These are phyloP conservation scores for Alternaria arbusti DNA, from an alignment of 2,329 filamentous ascomycete genomes.

Conservation along the genomic window DNA sequence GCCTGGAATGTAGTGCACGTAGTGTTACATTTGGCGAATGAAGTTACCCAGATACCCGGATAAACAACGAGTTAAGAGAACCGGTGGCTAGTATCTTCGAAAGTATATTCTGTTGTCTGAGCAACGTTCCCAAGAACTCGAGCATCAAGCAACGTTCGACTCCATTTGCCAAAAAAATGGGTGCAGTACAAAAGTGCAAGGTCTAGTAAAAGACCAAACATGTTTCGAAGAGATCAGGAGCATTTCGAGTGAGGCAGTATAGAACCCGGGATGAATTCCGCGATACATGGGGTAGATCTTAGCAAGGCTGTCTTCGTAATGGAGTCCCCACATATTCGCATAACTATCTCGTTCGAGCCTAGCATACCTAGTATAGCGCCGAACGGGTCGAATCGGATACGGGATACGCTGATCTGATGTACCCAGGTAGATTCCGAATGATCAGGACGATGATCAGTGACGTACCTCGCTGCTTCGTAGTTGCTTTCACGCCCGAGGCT, in stretches of 20 bases:
- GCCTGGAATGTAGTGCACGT: too few species aligned
- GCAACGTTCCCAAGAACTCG: fast-evolving
- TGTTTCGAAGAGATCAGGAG: too few species aligned
- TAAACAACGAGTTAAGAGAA: too few species aligned
- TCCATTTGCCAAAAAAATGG: too few species aligned
- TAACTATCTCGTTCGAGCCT: background rate
- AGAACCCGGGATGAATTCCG: background rate
- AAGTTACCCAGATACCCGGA: too few species aligned
- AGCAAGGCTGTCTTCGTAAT: background rate
- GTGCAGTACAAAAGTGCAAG: too few species aligned
- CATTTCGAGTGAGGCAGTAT: fast-evolving
- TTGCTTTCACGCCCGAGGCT: fast-evolving
- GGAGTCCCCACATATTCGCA: background rate
- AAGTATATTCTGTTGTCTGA: too few species aligned
- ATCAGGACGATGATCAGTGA: background rate
- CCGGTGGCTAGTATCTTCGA: too few species aligned
- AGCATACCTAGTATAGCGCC: background rate
- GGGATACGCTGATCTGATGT: background rate
- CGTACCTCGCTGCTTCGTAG: background rate
- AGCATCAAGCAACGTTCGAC: too few species aligned
- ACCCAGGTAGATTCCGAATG: fast-evolving
- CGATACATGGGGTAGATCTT: fast-evolving
- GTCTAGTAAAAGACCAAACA: too few species aligned
- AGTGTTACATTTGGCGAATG: too few species aligned
- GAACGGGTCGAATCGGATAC: background rate